These are phyloP conservation scores for Annulohypoxylon moriforme DNA, from an alignment of 495 filamentous ascomycete species.

Conservation along the genomic window DNA sequence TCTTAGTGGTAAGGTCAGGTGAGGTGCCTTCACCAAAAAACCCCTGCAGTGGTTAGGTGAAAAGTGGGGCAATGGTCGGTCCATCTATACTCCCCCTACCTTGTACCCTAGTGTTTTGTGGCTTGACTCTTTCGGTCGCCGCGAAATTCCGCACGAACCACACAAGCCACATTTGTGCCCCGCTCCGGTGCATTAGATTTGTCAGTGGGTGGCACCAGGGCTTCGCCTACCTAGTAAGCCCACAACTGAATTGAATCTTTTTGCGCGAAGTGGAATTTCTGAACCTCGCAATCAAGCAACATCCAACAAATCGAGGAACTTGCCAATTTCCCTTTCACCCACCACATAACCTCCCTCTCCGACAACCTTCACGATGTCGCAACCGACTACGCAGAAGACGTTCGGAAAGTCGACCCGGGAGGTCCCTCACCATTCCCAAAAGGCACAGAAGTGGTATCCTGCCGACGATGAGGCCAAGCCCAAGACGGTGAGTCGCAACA, in stretches of 20 bases:
- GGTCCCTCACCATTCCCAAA: conserved; percentile 83
- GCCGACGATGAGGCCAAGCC: conserved; percentile 90
- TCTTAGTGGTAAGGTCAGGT: too few species aligned
- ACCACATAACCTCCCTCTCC: conserved; percentile 50
- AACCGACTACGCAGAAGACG: conserved; percentile 82
- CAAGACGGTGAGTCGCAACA: conserved; percentile 82
- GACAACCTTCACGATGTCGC: conserved; percentile 72
- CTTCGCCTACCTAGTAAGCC: conserved; percentile 48
- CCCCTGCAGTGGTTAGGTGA: too few species aligned
- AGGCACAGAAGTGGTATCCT: conserved; percentile 99
- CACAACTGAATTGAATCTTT: conserved; percentile 53
- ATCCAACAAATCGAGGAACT: conserved; percentile 33
- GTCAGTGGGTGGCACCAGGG: conserved; percentile 49
- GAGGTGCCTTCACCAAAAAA: too few species aligned
- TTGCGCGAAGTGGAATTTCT: conserved; percentile 50
- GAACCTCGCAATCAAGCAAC: conserved; percentile 48
- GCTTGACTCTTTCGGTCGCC: conserved; percentile 3
- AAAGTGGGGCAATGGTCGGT: too few species aligned
- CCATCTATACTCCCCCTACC: too few species aligned
- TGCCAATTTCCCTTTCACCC: conserved; percentile 50
- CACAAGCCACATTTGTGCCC: conserved; percentile 37
- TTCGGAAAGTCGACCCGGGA: conserved; percentile 97
- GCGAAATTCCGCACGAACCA: conserved; percentile 1
- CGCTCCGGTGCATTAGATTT: conserved; percentile 29
- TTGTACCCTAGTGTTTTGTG: too few species aligned